Evolutionary conservation across 345 rosid species (phyloP), one percentile per base, ranked within the genome.

Genomic region (Mangifera indica): DNA sequence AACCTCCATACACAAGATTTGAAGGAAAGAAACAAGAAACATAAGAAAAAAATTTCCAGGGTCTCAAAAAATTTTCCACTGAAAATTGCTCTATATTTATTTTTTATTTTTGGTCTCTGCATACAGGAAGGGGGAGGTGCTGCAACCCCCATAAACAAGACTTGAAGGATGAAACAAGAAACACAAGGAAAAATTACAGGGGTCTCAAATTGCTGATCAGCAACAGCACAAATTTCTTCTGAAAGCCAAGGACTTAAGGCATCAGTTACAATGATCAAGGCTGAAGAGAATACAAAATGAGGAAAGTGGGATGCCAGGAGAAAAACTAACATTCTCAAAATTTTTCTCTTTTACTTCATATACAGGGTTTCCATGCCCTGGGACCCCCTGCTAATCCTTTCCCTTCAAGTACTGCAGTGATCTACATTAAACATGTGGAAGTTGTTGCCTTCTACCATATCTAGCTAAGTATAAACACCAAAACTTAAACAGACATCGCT

Each of bases 401-500:
- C 21, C 15, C 0, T 29, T 29, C 53, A 40, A 42, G 52, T 25
- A 25, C 22, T 22, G 15, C 22, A 60, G 48, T 46, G 29, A 20
- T 32, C 74, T 13, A 5, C 58, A 71, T 60, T 60, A 60, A 32
- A 60, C 32, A 60, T 25, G 45, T 57, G n/a, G 42, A 44, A 25
- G 17, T 11, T 18, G 15, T 21, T 8, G 3, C 34, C 34, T n/a
- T 56, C 51, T 6, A 17, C 60, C 12, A 37, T 10, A 54, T 40
- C 62, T 25, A 10, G n/a, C 66, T 29, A 21, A 29, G 10, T 51
- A 29, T 25, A 10, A 51, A 29, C 26, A 10, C 63, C 44, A 66
- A n/a, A 42, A 49, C 14, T 49, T 59, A 32, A 66, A 42, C 11
- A 37, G 12, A 54, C 49, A 68, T 22, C 32, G 21, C 8, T 3